Percentiles rank a stretch among this genome's conserved stretches.
Conservation (phyloP, 371 early-diverging fungal species). For the Lichtheimia hyalospora region DNA sequence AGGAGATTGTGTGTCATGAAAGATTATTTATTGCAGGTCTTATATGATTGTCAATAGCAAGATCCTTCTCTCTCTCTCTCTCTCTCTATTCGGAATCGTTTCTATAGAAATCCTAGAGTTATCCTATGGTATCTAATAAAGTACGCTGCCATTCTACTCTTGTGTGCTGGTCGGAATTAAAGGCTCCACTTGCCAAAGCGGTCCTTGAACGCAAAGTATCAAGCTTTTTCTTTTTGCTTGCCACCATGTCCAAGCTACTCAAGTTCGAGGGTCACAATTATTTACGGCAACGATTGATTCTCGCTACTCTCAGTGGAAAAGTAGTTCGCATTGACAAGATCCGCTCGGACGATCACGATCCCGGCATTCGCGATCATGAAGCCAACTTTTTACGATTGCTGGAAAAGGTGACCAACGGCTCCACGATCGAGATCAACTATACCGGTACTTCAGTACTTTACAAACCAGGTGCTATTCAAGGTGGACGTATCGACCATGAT, state of each 20-base stretch:
- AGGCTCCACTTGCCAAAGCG: too few species aligned
- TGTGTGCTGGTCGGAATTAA: too few species aligned
- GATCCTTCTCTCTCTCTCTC: too few species aligned
- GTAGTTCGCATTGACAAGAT: constrained; percentile 89
- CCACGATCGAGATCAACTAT: constrained; percentile 87
- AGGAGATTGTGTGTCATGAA: too few species aligned
- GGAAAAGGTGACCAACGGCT: constrained; percentile 93
- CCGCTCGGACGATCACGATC: constrained; percentile 81
- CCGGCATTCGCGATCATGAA: constrained; percentile 90
- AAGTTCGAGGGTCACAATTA: constrained; percentile 79
- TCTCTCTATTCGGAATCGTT: too few species aligned
- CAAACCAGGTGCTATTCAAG: constrained; percentile 88
- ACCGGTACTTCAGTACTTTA: constrained; percentile 89
- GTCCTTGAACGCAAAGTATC: too few species aligned
- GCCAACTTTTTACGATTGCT: constrained; percentile 83
- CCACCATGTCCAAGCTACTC: constrained; percentile 43
- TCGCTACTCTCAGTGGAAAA: constrained; percentile 86
- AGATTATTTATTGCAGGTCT: too few species aligned
- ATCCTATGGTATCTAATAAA: too few species aligned
- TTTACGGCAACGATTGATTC: constrained; percentile 87
- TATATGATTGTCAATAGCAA: too few species aligned
- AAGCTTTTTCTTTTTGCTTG: too few species aligned
- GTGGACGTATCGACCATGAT: constrained; percentile 86
- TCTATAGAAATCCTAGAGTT: too few species aligned
- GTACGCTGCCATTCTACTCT: too few species aligned